Percentiles rank a stretch among this genome's conserved stretches.
Conservation (phyloP, 345 rosid genomes). For the Balakata baccata region DNA sequence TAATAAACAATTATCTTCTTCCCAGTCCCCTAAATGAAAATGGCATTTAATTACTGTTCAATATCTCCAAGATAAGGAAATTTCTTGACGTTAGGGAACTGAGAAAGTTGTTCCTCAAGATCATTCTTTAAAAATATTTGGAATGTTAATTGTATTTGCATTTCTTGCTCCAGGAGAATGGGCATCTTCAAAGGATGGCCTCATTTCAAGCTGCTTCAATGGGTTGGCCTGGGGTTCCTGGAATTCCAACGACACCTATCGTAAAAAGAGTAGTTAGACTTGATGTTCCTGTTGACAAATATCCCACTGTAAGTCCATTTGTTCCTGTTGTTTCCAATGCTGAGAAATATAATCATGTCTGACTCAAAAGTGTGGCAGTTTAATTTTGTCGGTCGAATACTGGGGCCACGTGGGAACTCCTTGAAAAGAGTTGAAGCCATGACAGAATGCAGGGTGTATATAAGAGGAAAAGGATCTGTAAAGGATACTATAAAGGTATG, state of each 20-base stretch:
- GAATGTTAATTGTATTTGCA: neutral
- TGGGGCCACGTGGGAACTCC: constrained; percentile 98
- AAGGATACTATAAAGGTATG: constrained; percentile 83
- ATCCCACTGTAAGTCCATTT: constrained; percentile 67
- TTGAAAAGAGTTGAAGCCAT: constrained; percentile 81
- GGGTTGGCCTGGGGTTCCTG: constrained; percentile 76
- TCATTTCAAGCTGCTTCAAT: constrained; percentile 57
- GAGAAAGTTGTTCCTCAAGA: neutral
- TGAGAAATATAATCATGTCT: constrained; percentile 19
- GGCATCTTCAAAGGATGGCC: constrained; percentile 65
- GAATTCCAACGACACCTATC: constrained; percentile 55
- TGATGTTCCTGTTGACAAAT: constrained; percentile 89
- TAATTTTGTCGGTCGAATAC: constrained; percentile 88
- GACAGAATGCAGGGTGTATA: constrained; percentile 81
- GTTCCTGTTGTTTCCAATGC: neutral
- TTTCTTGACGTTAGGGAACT: neutral
- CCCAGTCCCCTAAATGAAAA: neutral
- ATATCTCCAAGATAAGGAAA: neutral
- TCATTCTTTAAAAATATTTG: neutral
- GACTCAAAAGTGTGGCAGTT: constrained; percentile 48
- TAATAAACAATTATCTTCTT: neutral
- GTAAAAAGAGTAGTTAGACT: constrained; percentile 77
- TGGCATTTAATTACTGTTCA: neutral
- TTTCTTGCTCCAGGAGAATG: constrained; percentile 60
- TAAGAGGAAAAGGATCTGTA: constrained; percentile 88